These are phyloP conservation scores for Cucurbita pepo DNA, from an alignment of 306 rosid species.

Conservation along the genomic window DNA sequence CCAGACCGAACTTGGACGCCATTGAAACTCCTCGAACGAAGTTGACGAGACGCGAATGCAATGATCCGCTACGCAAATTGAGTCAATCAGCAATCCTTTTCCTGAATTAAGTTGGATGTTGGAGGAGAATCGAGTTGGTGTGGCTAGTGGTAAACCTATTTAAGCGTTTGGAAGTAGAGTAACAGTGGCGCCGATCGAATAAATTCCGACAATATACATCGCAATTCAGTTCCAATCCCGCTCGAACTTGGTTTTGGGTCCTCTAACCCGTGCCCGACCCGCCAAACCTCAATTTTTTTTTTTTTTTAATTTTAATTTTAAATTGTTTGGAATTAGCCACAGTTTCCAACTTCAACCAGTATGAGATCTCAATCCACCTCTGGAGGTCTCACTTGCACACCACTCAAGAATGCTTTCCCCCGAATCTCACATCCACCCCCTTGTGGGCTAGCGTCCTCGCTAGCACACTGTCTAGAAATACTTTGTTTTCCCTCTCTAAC, in stretches of 20 bases:
- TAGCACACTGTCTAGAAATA: too few species aligned
- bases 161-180: neutral
- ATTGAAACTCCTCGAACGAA: constrained; percentile 12
- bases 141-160: neutral
- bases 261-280: neutral
- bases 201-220: neutral
- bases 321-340: too few species aligned
- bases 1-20: constrained; percentile 89
- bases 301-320: too few species aligned
- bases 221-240: neutral
- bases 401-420: too few species aligned
- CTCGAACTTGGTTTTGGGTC: neutral
- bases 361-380: too few species aligned
- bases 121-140: neutral
- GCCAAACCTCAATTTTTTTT: neutral
- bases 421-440: too few species aligned
- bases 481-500: too few species aligned
- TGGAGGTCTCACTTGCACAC: too few species aligned
- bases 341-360: too few species aligned
- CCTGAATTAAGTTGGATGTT: neutral
- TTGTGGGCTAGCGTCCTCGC: too few species aligned
- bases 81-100: neutral
- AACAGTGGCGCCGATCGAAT: neutral
- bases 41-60: neutral
- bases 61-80: neutral